These are phyloP conservation scores for Daldinia decipiens DNA, from an alignment of 495 filamentous ascomycete genomes.

Conservation along the genomic window DNA sequence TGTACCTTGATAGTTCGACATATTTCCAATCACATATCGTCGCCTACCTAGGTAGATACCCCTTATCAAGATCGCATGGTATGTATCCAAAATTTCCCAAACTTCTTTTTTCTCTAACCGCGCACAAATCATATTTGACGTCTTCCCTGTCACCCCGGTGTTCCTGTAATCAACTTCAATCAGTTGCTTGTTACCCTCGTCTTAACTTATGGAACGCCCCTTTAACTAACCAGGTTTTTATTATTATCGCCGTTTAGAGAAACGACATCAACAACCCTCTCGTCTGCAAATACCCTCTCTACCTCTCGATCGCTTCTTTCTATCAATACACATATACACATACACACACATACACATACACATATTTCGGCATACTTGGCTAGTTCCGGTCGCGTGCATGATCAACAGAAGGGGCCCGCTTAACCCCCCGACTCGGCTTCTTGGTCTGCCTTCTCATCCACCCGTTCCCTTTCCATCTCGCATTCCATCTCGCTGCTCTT, in stretches of 20 bases:
- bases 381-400: constrained; percentile 41
- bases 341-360: constrained; percentile 23
- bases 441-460: constrained; percentile 50
- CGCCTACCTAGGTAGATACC: constrained; percentile 4
- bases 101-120: constrained; percentile 20
- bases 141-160: constrained; percentile 26
- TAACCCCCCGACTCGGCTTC: constrained; percentile 35
- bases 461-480: constrained; percentile 52
- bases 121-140: constrained; percentile 33
- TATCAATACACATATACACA: constrained; percentile 18
- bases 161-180: constrained; percentile 30
- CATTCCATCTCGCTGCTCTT: constrained; percentile 39
- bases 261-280: constrained; percentile 30
- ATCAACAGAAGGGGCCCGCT: constrained; percentile 32
- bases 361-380: constrained; percentile 1
- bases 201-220: constrained; percentile 12
- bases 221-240: constrained; percentile 28
- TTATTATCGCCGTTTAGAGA: constrained; percentile 29
- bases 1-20: constrained; percentile 12
- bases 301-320: constrained; percentile 21
- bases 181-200: constrained; percentile 26
- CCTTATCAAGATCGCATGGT: constrained; percentile 37
- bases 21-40: constrained; percentile 39
- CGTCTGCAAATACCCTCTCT: background rate
- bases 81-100: constrained; percentile 18